Conservation (phyloP, 2,329 filamentous ascomycete genomes). For the Fusarium sp. region DNA sequence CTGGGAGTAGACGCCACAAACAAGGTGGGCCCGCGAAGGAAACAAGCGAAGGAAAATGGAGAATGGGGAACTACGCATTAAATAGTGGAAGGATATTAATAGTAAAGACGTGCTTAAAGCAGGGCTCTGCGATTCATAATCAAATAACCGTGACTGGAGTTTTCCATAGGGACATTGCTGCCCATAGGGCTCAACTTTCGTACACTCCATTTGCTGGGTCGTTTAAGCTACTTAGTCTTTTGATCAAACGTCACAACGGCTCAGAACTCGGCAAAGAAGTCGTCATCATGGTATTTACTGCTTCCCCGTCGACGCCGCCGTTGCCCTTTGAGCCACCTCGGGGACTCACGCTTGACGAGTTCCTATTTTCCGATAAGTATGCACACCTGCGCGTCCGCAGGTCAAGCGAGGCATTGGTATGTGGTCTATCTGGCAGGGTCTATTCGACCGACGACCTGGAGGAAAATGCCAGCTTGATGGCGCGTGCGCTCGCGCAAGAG, state of each 20-base stretch:
- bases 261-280: conserved; percentile 12
- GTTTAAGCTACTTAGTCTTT: conserved; percentile 10
- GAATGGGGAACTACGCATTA: conserved; percentile 7
- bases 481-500: conserved; percentile 13
- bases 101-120: conserved; percentile 12
- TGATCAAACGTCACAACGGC: conserved; percentile 9
- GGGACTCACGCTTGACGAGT: conserved; percentile 15
- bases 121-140: conserved; percentile 3
- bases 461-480: conserved; percentile 14
- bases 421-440: conserved; percentile 14
- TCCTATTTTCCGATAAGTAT: conserved; percentile 16
- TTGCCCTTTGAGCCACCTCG: conserved; percentile 16
- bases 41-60: conserved; percentile 17
- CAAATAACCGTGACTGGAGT: conserved; percentile 14
- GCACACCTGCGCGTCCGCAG: conserved; percentile 12
- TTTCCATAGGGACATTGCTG: conserved; percentile 8
- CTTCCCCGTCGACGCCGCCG: conserved; percentile 10
- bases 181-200: conserved; percentile 4
- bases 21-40: conserved; percentile 13
- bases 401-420: conserved; percentile 15
- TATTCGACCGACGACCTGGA: conserved; percentile 14
- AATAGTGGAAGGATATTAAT: conserved; percentile 9
- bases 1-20: conserved; percentile 6
- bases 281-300: conserved; percentile 19
- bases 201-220: conserved; percentile 11